Base-by-base conservation (phyloP, 306 rosid species). In the Cicer cuneatum region DNA sequence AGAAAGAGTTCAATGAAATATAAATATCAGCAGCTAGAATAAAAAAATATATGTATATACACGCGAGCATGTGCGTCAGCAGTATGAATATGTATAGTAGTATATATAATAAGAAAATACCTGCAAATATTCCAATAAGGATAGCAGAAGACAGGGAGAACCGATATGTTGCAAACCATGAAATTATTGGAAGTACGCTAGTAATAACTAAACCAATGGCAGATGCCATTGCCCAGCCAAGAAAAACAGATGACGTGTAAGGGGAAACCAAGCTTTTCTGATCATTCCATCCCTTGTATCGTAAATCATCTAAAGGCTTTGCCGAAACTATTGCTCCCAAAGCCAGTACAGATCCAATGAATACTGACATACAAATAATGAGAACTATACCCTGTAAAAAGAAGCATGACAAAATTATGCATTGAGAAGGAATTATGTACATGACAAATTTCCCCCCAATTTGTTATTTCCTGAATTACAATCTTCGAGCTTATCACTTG, bases 181-280 rank as follows among this genome's bases (percentile, higher is more conserved):
- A 95, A 78, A 92, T 82, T 74, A 95, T 89, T 59, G 99, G 99
- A 78, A 95, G 90, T 63, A 92, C 87, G 46, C 98, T 87, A 29
- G 98, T 95, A 74, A 92, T 93, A 70, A 86, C 84, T 75, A 95
- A 85, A 58, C 96, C 89, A 80, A 95, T 87, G 61, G 88, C 86
- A 64, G 98, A 87, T 52, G 98, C 89, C 98, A 95, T 95, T 61
- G 98, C 98, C 99, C 99, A 95, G 52, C 99, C 99, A 78, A 95
- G 87, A 81, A 89, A 95, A 75, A 86, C 85, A 52, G 97, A 85
- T 18, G 99, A 90, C 48, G 87, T 93, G 75, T 95, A 95, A 12
- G 96, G 99, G 67, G 98, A 92, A 46, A 82, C 78, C 74, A 86
- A 84, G 87, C 80, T 82, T 66, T 89, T 90, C 67, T 74, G 92